Base-by-base conservation (phyloP, 176 grass and related monocot genomes). In the Musa itinerans region DNA sequence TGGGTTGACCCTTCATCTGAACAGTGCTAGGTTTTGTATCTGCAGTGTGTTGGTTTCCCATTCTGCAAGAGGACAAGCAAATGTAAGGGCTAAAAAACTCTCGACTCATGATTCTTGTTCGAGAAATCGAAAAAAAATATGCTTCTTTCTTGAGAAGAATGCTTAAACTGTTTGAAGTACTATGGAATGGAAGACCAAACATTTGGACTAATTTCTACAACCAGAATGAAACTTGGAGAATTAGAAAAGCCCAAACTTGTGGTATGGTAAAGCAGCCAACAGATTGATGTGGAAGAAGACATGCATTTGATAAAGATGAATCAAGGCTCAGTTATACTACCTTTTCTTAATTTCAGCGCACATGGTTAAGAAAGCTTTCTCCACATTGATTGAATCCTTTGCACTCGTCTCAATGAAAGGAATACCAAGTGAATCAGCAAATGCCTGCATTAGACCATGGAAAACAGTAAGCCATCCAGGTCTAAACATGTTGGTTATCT, bases 321-420 rank as follows among this genome's bases (percentile, higher is more conserved):
- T 59, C 34, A 21, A 8, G 9, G 8, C 10, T 24, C 34, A 43
- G 34, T 43, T 43, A 43, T 43, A 43, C 0, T 87, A 97, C 93
- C 86, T 90, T 75, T 77, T 88, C 89, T 97, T 97, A 69, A 93
- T 89, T 87, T 97, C 90, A 76, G 93, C 76, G 78, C 89, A 90
- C 93, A 98, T 98, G 7, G 81, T 79, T 71, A 87, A 80, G 78
- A 93, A 98, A 9, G 94, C 88, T 82, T 78, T 87, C 80, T 93
- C 94, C 11, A 98, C 90, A 67, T 93, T 98, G 77, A 88, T 87
- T 3, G 94, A 88, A 15, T 98, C 94, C 71, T 89, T 89, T 74
- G 94, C 90, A 59, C 90, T 93, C 52, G 90, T 93, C 78, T 98
- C 90, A 8, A 98, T 80, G 64, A 93, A 98, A 10, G 84, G 83